Percentiles rank a stretch among this genome's conserved stretches.
phyloP scores from a whole-genome alignment of 306 rosid species.

The Vicia villosa region DNA sequence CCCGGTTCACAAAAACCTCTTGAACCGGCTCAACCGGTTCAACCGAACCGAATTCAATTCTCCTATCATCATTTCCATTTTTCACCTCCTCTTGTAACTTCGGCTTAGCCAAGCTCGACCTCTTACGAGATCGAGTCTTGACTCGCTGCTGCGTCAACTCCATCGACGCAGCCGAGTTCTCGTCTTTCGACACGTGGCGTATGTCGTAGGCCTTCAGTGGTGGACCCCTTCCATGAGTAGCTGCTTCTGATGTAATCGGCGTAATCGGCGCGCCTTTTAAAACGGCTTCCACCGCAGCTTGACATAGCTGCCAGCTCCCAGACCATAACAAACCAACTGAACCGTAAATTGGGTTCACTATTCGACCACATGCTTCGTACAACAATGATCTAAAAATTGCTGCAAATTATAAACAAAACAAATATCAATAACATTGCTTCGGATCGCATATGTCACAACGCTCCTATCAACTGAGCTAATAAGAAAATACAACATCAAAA shows the following conservation, averaged over 20 bases:
- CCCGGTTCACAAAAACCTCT: conserved; percentile 50
- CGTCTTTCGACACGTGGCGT: conserved; percentile 88
- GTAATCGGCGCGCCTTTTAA: conserved; percentile 82
- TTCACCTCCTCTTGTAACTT: conserved; percentile 28
- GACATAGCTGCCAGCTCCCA: conserved; percentile 96
- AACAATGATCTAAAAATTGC: conserved; percentile 87
- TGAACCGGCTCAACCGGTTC: conserved; percentile 30
- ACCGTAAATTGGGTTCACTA: conserved; percentile 93
- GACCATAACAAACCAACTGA: conserved; percentile 97
- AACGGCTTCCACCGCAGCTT: conserved; percentile 89
- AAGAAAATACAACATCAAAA: neutral
- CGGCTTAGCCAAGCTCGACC: conserved; percentile 44
- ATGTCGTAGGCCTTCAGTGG: conserved; percentile 88
- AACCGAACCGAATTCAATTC: conserved; percentile 1
- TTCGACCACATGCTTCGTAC: conserved; percentile 94
- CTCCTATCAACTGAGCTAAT: too few species aligned
- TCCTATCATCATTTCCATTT: neutral
- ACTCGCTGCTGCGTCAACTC: conserved; percentile 38
- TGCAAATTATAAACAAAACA: conserved; percentile 28
- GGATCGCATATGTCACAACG: too few species aligned
- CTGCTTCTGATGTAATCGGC: conserved; percentile 81
- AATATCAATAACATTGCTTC: neutral
- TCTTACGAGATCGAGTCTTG: conserved; percentile 73
- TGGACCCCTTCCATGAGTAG: conserved; percentile 72
- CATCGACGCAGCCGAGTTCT: conserved; percentile 68